phyloP scores from a whole-genome alignment of 352 stramenopile genomes.

The Globisporangium rhizosaccharum region DNA sequence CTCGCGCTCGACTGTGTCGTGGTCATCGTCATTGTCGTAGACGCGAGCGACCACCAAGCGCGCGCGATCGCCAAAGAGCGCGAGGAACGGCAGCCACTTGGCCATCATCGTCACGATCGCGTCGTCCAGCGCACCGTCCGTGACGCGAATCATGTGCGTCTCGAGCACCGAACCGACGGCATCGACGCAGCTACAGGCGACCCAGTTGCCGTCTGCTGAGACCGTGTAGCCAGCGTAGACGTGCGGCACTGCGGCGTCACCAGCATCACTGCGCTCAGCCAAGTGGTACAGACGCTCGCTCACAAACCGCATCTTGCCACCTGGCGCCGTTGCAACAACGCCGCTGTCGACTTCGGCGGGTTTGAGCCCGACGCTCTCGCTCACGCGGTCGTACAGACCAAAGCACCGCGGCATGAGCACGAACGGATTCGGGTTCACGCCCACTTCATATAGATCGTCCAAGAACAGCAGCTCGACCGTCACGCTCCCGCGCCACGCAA shows the following conservation, averaged over 20 bases:
- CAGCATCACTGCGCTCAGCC: conserved; percentile 15
- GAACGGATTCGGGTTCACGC: conserved; percentile 54
- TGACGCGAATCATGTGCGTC: conserved; percentile 35
- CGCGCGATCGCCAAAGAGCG: conserved; percentile 48
- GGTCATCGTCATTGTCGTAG: neutral
- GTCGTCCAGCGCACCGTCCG: conserved; percentile 21
- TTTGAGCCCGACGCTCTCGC: conserved; percentile 51
- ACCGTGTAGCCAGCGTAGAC: conserved; percentile 53
- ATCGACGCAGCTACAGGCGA: conserved; percentile 49
- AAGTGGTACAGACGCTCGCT: conserved; percentile 65
- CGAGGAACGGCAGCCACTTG: conserved; percentile 47
- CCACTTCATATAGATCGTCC: conserved; percentile 65
- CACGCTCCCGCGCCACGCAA: conserved; percentile 43
- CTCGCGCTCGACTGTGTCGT: conserved; percentile 27
- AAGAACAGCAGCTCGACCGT: conserved; percentile 67
- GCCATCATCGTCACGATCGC: conserved; percentile 39
- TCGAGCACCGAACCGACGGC: conserved; percentile 56
- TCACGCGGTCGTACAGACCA: conserved; percentile 63
- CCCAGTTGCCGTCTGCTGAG: conserved; percentile 53
- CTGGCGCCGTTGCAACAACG: neutral
- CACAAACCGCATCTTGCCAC: conserved; percentile 30
- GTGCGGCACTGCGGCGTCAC: conserved; percentile 12
- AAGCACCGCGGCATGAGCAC: conserved; percentile 55
- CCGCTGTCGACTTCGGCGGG: conserved; percentile 9
- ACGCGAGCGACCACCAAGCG: conserved; percentile 44